Conservation (phyloP, 805 yeast species). For the Yarrowia deformans region DNA sequence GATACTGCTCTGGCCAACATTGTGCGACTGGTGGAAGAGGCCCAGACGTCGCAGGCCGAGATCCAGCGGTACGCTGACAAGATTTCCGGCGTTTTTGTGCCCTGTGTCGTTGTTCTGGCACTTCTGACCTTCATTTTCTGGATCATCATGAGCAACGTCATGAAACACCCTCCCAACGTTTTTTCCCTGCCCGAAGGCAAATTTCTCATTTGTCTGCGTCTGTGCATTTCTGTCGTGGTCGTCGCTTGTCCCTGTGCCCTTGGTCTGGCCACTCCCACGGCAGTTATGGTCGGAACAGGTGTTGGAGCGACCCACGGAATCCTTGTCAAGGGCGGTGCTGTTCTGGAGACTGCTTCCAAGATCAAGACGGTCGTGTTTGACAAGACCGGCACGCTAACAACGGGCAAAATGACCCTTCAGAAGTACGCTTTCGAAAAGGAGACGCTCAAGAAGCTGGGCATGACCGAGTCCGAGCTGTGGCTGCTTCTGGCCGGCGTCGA, state of each 20-base stretch:
- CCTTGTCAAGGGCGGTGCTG: constrained; percentile 90
- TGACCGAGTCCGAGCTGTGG: constrained; percentile 56
- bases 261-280: constrained; percentile 98
- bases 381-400: constrained; percentile 94
- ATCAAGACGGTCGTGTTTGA: constrained; percentile 80
- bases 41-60: constrained; percentile 89
- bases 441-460: constrained; percentile 32
- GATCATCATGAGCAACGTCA: constrained; percentile 55
- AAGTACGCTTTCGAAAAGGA: constrained; percentile 30
- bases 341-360: constrained; percentile 73
- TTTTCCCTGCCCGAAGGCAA: constrained; percentile 62
- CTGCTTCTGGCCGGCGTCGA: constrained; percentile 66
- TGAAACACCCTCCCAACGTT: constrained; percentile 57
- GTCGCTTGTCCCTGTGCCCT: constrained; percentile 99
- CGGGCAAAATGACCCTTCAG: constrained; percentile 72
- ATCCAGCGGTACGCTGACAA: constrained; percentile 88
- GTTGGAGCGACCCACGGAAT: constrained; percentile 91
- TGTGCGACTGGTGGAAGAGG: constrained; percentile 83
- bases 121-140: constrained; percentile 70
- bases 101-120: constrained; percentile 69
- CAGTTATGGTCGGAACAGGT: constrained; percentile 99
- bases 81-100: constrained; percentile 86
- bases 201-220: constrained; percentile 71
- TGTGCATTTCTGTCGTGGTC: constrained; percentile 90
- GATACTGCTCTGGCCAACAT: constrained; percentile 88